phyloP scores from a whole-genome alignment of 2,329 filamentous ascomycete species.

The Coniochaeta sp. region DNA sequence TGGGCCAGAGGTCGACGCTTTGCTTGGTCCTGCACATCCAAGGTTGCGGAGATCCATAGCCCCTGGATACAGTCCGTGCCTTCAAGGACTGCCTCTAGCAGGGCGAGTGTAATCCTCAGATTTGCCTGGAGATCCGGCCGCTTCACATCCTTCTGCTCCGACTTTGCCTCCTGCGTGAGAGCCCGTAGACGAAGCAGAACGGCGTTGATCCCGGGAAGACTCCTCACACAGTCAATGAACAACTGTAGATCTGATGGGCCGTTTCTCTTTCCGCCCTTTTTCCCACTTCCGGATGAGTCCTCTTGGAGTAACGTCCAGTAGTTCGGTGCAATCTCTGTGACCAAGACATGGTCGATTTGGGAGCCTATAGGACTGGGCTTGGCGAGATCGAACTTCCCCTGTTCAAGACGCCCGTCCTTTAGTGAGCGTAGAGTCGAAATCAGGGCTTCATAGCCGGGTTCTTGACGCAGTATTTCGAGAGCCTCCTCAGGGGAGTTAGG shows the following conservation, averaged over 20 bases:
- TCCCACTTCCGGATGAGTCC: slow-evolving; percentile 15
- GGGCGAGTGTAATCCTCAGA: slow-evolving; percentile 33
- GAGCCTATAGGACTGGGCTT: slow-evolving; percentile 60
- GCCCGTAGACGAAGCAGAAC: slow-evolving; percentile 61
- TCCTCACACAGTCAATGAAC: slow-evolving; percentile 61
- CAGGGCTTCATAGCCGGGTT: slow-evolving; percentile 56
- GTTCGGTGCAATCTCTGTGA: slow-evolving; percentile 69
- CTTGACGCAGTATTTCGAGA: slow-evolving; percentile 51
- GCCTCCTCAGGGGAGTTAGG: slow-evolving; percentile 38
- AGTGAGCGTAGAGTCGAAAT: slow-evolving; percentile 47
- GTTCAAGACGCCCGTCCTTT: slow-evolving; percentile 17
- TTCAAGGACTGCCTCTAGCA: slow-evolving; percentile 34
- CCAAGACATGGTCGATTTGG: slow-evolving; percentile 68
- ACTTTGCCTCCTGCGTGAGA: slow-evolving; percentile 46
- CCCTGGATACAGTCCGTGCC: slow-evolving; percentile 26
- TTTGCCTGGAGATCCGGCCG: slow-evolving; percentile 36
- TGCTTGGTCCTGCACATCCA: slow-evolving; percentile 7
- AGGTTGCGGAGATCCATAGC: slow-evolving; percentile 28
- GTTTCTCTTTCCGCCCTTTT: slow-evolving; percentile 10
- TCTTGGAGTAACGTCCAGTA: slow-evolving; percentile 67
- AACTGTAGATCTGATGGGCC: slow-evolving; percentile 32
- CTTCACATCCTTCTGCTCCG: slow-evolving; percentile 27
- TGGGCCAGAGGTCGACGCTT: slow-evolving; percentile 29
- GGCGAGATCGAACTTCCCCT: slow-evolving; percentile 45
- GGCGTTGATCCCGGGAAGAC: slow-evolving; percentile 72